Percentiles rank a stretch among this genome's conserved stretches.
These are phyloP conservation scores for Diaporthe batatas DNA, from an alignment of 2,329 filamentous ascomycete species.

Conservation along the genomic window DNA sequence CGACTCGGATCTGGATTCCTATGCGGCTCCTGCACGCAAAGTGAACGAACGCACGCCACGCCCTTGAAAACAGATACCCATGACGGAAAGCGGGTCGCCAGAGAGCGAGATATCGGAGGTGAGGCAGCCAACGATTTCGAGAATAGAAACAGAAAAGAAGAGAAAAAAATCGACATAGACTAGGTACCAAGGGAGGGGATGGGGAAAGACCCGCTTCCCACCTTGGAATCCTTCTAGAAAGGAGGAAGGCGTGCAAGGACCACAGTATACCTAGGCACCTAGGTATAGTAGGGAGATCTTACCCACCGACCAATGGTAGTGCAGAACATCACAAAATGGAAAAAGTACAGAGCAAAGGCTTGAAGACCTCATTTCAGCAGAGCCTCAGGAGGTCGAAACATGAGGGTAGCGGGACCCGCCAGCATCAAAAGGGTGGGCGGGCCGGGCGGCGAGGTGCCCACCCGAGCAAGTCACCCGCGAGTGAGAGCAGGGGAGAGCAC, in stretches of 20 bases:
- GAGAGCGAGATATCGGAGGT: neutral
- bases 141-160: slow-evolving; percentile 2
- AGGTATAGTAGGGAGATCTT: slow-evolving; percentile 9
- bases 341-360: slow-evolving; percentile 28
- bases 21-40: neutral
- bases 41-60: neutral
- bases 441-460: slow-evolving; percentile 25
- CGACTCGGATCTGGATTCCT: slow-evolving; percentile 30
- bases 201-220: slow-evolving; percentile 15
- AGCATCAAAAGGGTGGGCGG: slow-evolving; percentile 36
- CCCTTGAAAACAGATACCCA: slow-evolving; percentile 13
- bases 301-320: neutral
- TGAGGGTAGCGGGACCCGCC: slow-evolving; percentile 34
- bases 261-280: neutral
- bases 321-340: neutral
- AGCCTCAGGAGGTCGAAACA: slow-evolving; percentile 34
- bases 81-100: slow-evolving; percentile 26
- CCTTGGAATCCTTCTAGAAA: slow-evolving; percentile 30
- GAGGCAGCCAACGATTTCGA: slow-evolving; percentile 9
- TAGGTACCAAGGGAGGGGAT: neutral
- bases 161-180: neutral
- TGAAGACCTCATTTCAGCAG: slow-evolving; percentile 38
- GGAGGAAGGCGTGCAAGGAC: slow-evolving; percentile 16
- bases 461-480: slow-evolving; percentile 10
- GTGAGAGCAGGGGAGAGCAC: neutral